A percentile compares a stretch with the other conserved stretches of the same genome.
phyloP scores from a whole-genome alignment of 768 basidiomycete genomes.

The Suillus decipiens region DNA sequence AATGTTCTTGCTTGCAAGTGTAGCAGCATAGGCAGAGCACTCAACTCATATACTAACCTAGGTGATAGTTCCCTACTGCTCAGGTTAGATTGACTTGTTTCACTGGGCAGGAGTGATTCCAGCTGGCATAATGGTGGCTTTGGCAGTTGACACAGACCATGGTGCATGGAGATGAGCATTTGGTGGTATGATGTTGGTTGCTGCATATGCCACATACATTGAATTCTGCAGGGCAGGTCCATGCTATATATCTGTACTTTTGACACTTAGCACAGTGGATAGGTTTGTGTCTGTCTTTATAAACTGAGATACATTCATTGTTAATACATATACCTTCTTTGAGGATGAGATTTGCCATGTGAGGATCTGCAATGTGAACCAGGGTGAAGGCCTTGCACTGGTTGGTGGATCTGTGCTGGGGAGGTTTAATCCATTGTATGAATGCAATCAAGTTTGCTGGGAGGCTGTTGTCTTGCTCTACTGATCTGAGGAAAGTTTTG shows the following conservation, averaged over 20 bases:
- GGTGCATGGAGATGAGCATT: not conserved
- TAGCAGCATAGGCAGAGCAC: too few relatives aligned
- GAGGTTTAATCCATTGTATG: constrained; percentile 30
- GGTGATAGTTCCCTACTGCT: too few relatives aligned
- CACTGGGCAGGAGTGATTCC: constrained; percentile 14
- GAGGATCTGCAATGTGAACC: constrained; percentile 18
- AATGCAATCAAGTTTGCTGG: constrained; percentile 5
- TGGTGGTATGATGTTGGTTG: not conserved
- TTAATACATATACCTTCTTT: constrained; percentile 20
- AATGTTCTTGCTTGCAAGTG: too few relatives aligned
- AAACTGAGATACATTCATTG: constrained; percentile 13
- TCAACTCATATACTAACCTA: too few relatives aligned
- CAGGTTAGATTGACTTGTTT: too few relatives aligned
- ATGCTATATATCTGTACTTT: too few relatives aligned
- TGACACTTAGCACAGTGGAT: constrained; percentile 3
- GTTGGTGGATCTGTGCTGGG: not conserved
- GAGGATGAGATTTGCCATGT: constrained; percentile 28
- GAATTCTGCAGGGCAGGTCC: not conserved
- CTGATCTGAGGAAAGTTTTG: not conserved
- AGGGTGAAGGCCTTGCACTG: constrained; percentile 29
- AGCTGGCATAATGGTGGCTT: constrained; percentile 12
- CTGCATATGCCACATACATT: constrained; percentile 5
- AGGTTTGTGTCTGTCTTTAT: constrained; percentile 14
- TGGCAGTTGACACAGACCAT: constrained; percentile 1
- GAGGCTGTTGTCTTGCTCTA: constrained; percentile 22